These are phyloP conservation scores for Cladosporium colombiae DNA, from an alignment of 2,329 filamentous ascomycete species.

Conservation along the genomic window DNA sequence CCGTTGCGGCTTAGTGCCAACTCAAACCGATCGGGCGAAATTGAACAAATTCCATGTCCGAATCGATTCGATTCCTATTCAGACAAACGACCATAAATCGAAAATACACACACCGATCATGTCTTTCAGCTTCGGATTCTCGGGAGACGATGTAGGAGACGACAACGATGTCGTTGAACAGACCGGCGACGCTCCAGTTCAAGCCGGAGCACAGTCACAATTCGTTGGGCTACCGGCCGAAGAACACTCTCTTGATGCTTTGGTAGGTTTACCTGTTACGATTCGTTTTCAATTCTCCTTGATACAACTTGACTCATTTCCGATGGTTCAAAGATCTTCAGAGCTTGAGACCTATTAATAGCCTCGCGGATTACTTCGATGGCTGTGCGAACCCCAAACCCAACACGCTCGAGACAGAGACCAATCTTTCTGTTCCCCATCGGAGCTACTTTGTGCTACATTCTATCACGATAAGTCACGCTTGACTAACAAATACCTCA, in stretches of 20 bases:
- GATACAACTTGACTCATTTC: too few relatives aligned
- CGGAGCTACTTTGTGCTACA: not conserved
- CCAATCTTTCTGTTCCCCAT: not conserved
- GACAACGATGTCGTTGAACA: constrained; percentile 33
- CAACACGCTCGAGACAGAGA: not conserved
- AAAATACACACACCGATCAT: constrained; percentile 22
- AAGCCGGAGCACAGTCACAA: not conserved
- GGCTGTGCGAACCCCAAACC: too few relatives aligned
- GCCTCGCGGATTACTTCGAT: too few relatives aligned
- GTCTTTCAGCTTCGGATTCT: constrained; percentile 60
- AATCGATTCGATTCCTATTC: not conserved
- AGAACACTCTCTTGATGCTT: constrained; percentile 46
- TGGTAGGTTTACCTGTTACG: constrained; percentile 44
- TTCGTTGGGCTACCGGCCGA: constrained; percentile 26
- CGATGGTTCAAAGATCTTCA: too few relatives aligned
- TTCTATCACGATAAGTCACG: not conserved
- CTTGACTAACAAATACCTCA: constrained; percentile 9
- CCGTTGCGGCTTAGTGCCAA: not conserved
- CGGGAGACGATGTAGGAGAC: constrained; percentile 60
- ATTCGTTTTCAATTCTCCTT: not conserved
- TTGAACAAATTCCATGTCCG: constrained; percentile 1
- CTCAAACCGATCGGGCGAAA: not conserved
- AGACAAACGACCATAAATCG: not conserved
- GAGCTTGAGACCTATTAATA: too few relatives aligned
- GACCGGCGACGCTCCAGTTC: constrained; percentile 10